Percentiles rank a stretch among this genome's conserved stretches.
These are phyloP conservation scores for Leptomonas pyrrhocoris DNA, from an alignment of 208 protist species.

Conservation along the genomic window DNA sequence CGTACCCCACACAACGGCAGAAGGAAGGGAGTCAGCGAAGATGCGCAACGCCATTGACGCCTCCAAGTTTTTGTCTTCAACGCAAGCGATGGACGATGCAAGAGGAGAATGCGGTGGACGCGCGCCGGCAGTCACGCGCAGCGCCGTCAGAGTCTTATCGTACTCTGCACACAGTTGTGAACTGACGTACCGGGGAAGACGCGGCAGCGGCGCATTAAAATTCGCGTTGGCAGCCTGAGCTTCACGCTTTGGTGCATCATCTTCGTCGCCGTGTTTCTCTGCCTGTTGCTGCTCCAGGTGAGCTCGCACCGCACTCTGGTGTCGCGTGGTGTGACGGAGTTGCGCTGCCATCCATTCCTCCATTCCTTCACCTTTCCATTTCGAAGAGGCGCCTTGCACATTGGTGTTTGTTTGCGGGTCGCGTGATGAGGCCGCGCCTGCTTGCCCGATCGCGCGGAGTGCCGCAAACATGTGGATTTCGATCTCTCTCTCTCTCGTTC, in stretches of 20 bases:
- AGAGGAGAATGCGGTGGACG: background rate
- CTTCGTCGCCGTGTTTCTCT: background rate
- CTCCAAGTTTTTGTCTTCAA: background rate
- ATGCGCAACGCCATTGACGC: background rate
- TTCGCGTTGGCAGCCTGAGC: too few relatives aligned
- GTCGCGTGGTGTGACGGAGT: slow-evolving; percentile 3
- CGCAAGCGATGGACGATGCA: background rate
- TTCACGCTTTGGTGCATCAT: background rate
- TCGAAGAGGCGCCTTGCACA: background rate
- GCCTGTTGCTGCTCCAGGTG: background rate
- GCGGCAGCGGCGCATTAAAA: too few relatives aligned
- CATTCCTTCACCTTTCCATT: background rate
- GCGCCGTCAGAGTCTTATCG: background rate
- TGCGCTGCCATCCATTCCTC: slow-evolving; percentile 8
- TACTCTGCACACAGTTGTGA: background rate
- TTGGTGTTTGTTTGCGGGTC: background rate
- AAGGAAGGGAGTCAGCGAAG: slow-evolving; percentile 7
- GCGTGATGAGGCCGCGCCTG: background rate
- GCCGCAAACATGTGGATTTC: slow-evolving; percentile 32
- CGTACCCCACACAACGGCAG: slow-evolving; percentile 17
- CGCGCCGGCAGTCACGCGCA: slow-evolving; percentile 1
- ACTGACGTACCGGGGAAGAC: background rate
- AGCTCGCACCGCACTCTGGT: slow-evolving; percentile 3
- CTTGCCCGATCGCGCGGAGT: slow-evolving; percentile 38
- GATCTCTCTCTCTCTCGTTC: background rate